phyloP scores from a whole-genome alignment of 768 basidiomycete species.

The Leccinum pellstonianum region DNA sequence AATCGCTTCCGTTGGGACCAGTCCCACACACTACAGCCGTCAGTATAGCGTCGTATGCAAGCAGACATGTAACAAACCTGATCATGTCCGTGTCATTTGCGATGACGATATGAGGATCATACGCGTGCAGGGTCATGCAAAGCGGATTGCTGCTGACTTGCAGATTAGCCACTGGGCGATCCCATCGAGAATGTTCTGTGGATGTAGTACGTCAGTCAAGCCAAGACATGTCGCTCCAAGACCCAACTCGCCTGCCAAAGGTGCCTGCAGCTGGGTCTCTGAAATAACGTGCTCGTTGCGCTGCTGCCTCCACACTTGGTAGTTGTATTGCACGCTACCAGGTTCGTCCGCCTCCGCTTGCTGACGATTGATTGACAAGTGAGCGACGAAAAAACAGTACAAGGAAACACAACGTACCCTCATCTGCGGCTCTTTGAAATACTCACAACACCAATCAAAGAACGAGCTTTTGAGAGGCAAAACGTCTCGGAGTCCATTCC shows the following conservation, averaged over 20 bases:
- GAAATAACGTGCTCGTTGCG: slow-evolving; percentile 80
- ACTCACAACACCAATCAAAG: slow-evolving; percentile 96
- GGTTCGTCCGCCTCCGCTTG: slow-evolving; percentile 96
- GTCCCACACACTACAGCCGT: slow-evolving; percentile 76
- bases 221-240: slow-evolving; percentile 21
- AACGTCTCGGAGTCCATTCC: slow-evolving; percentile 76
- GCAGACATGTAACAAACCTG: slow-evolving; percentile 48
- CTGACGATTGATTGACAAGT: slow-evolving; percentile 40
- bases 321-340: slow-evolving; percentile 89
- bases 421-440: slow-evolving; percentile 99
- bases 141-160: slow-evolving; percentile 60
- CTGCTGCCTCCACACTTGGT: slow-evolving; percentile 91
- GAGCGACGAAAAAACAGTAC: slow-evolving; percentile 4
- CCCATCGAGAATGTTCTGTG: slow-evolving; percentile 67
- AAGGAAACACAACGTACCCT: slow-evolving; percentile 55
- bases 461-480: slow-evolving; percentile 89
- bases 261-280: slow-evolving; percentile 67
- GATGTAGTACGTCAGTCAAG: slow-evolving; percentile 1
- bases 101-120: slow-evolving; percentile 83
- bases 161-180: slow-evolving; percentile 65
- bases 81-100: slow-evolving; percentile 86
- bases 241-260: slow-evolving; percentile 63
- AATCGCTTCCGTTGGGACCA: slow-evolving; percentile 82
- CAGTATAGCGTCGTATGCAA: not conserved
- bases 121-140: slow-evolving; percentile 88